A percentile compares a stretch with the other conserved stretches of the same genome.
Conservation (phyloP, 176 grass and related monocot species). For the Rhynchospora breviuscula region DNA sequence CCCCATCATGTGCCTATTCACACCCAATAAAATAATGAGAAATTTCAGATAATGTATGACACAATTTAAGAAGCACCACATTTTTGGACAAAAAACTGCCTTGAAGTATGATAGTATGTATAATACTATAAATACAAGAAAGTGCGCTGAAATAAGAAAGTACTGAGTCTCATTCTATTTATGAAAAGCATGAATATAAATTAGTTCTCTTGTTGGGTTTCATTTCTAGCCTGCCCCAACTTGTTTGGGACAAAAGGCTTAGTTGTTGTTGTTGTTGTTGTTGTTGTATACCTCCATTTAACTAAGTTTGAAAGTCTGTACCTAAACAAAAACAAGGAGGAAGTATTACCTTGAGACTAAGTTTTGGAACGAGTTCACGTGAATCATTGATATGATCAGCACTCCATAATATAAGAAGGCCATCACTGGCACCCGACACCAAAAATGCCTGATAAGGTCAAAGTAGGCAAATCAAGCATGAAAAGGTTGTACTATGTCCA, state of each 20-base stretch:
- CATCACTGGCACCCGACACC: conserved; percentile 95
- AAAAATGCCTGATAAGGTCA: conserved; percentile 64
- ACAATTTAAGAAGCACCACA: neutral
- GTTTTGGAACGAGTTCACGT: conserved; percentile 89
- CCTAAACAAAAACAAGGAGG: conserved; percentile 4
- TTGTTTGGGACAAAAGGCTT: too few species aligned
- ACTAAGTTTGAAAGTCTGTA: neutral
- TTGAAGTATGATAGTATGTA: neutral
- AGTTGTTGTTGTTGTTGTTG: too few species aligned
- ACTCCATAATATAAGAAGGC: conserved; percentile 91
- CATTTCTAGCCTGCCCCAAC: too few species aligned
- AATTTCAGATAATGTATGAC: neutral
- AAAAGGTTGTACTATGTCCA: too few species aligned
- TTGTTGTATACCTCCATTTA: too few species aligned
- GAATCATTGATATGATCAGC: conserved; percentile 94
- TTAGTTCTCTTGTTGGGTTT: too few species aligned
- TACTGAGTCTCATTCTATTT: neutral
- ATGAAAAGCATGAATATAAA: neutral
- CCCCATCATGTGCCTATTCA: conserved; percentile 88
- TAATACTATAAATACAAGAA: neutral
- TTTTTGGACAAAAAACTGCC: neutral
- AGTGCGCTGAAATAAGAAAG: neutral
- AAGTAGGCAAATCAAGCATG: neutral
- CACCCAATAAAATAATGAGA: neutral
- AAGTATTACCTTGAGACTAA: conserved; percentile 77